These are phyloP conservation scores for Lactarius hengduanensis DNA, from an alignment of 768 basidiomycete genomes.

Conservation along the genomic window DNA sequence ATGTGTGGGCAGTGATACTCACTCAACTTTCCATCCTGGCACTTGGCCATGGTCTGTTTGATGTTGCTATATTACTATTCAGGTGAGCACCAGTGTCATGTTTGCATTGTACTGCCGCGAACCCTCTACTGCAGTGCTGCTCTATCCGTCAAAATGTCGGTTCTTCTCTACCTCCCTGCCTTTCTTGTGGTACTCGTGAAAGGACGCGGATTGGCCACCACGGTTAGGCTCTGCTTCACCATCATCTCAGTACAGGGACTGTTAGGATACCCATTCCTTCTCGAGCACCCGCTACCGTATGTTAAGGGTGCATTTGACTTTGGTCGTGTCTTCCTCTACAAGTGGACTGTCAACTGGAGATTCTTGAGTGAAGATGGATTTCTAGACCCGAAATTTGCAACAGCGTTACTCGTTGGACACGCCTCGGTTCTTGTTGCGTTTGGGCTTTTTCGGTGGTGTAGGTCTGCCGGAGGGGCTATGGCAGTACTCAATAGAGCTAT, in stretches of 20 bases:
- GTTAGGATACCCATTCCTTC: slow-evolving; percentile 71
- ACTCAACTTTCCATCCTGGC: slow-evolving; percentile 67
- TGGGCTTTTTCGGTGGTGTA: slow-evolving; percentile 75
- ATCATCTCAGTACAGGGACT: slow-evolving; percentile 53
- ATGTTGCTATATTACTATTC: slow-evolving; percentile 63
- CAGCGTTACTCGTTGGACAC: slow-evolving; percentile 65
- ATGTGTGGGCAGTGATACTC: slow-evolving; percentile 78
- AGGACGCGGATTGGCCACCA: slow-evolving; percentile 55
- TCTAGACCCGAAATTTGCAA: slow-evolving; percentile 60
- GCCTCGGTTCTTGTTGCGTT: slow-evolving; percentile 57
- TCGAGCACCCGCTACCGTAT: slow-evolving; percentile 60
- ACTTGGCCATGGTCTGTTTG: slow-evolving; percentile 58
- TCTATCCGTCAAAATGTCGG: slow-evolving; percentile 93
- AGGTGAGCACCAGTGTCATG: slow-evolving; percentile 49
- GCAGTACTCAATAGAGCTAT: slow-evolving; percentile 55
- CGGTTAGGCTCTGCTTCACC: slow-evolving; percentile 48
- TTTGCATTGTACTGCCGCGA: slow-evolving; percentile 12
- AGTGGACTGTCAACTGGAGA: slow-evolving; percentile 99
- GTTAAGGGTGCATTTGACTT: slow-evolving; percentile 80
- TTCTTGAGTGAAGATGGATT: slow-evolving; percentile 79
- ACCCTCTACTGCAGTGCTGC: slow-evolving; percentile 54
- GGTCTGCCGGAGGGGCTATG: slow-evolving; percentile 63
- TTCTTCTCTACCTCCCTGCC: slow-evolving; percentile 86
- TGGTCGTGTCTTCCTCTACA: slow-evolving; percentile 83
- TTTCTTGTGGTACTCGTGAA: slow-evolving; percentile 81